Evolutionary conservation across 345 rosid species (phyloP), one percentile per base, ranked within the genome.

Genomic region (Citrus australasica): DNA sequence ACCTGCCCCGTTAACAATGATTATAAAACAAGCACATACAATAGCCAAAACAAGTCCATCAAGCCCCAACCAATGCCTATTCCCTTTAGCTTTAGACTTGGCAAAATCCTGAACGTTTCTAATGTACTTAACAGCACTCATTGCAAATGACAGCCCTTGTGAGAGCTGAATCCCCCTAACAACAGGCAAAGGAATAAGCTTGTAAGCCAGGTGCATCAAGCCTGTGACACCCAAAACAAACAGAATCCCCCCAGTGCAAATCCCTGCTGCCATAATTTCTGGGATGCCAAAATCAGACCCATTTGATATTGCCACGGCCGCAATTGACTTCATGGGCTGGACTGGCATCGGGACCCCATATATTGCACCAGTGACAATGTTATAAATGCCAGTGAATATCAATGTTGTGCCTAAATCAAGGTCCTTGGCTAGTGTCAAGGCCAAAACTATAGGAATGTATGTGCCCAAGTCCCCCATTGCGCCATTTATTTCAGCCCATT

Each of bases 291-390:
- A 94, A 48, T 83, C 89, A 2, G 86, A 71, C 10, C 80, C 82
- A 2, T 35, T 69, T 0, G 95, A 89, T 21, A 94, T 87, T 27
- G 93, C 98, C 13, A 82, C 97, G 0, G 97, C 97, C 0, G 95
- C 93, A 0, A 94, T 92, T 0, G 97, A 84, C 74, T 94, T 94
- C 97, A 94, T 90, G 60, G 97, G 97, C 73, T 94, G 97, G n/a
- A 94, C 98, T 9, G 97, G 97, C 97, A 94, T 91, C 3, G 95
- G 97, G 14, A 93, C 97, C 0, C 97, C 97, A 60, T 93, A 91
- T 11, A 90, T 42, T 42, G 89, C 93, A 55, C 94, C 95, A 0
- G 97, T 93, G 77, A 93, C 73, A 6, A 86, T 74, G 90, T 93
- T 93, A 87, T 90, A 92, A 9, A 89, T 13, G 1, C 95, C 97